Percentiles rank a stretch among this genome's conserved stretches.
These are phyloP conservation scores for Ganoderma multipileum DNA, from an alignment of 1,284 basidiomycete genomes.

Conservation along the genomic window DNA sequence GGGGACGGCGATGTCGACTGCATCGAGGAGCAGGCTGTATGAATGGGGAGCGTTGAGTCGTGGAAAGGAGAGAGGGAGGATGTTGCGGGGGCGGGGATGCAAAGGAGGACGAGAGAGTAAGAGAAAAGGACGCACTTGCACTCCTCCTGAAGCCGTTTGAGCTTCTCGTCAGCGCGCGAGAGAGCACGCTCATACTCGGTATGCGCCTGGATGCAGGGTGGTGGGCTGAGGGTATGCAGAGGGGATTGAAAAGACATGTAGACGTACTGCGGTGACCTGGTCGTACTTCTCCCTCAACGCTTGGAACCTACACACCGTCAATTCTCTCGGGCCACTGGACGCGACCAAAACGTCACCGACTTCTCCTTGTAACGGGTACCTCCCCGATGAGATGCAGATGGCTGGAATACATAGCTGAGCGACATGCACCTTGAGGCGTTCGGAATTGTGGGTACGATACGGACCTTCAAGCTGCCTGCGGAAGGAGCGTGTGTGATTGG, in stretches of 20 bases:
- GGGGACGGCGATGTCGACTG: conserved; percentile 42
- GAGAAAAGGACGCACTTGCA: conserved; percentile 54
- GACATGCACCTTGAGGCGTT: background rate
- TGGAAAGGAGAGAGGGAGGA: background rate
- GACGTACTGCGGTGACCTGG: conserved; percentile 54
- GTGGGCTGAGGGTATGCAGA: background rate
- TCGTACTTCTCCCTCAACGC: conserved; percentile 60
- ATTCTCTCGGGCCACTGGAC: background rate
- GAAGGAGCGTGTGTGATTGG: conserved; percentile 2
- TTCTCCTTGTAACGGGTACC: conserved; percentile 39
- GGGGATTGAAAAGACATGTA: background rate
- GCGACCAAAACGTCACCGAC: conserved; percentile 22
- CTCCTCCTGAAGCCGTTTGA: conserved; percentile 62
- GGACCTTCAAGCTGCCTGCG: conserved; percentile 10
- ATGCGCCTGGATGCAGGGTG: conserved; percentile 45
- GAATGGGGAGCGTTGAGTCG: background rate
- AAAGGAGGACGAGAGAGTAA: background rate
- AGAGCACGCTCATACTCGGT: conserved; percentile 53
- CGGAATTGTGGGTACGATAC: background rate
- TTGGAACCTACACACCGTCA: conserved; percentile 51
- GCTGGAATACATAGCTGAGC: background rate
- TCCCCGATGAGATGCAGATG: conserved; percentile 17
- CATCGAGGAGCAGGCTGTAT: conserved; percentile 39
- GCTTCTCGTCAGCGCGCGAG: conserved; percentile 52
- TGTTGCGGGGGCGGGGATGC: background rate